Percentiles rank a stretch among this genome's conserved stretches.
These are phyloP conservation scores for Mortierella sp. DNA, from an alignment of 371 early-diverging fungal species.

Conservation along the genomic window DNA sequence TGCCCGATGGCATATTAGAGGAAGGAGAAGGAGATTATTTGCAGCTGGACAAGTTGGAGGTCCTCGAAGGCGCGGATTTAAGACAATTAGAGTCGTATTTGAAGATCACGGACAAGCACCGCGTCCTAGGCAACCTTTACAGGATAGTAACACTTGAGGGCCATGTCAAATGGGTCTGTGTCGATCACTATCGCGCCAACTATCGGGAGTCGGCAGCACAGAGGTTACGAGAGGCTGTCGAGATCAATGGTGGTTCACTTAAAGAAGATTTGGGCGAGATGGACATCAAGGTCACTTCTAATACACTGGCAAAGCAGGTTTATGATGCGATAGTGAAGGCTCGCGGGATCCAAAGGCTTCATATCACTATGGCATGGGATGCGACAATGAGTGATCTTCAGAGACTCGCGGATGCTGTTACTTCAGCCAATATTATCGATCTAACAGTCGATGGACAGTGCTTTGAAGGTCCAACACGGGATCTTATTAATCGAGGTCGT, in stretches of 20 bases:
- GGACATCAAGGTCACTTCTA: not conserved
- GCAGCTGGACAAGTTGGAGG: slow-evolving; percentile 3
- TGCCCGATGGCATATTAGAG: not conserved
- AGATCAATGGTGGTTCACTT: too few species aligned
- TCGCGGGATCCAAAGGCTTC: not conserved
- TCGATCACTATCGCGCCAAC: not conserved
- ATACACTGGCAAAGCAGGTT: not conserved
- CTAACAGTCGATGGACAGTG: not conserved
- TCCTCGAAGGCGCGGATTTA: slow-evolving; percentile 25
- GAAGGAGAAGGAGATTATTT: too few species aligned
- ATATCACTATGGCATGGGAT: slow-evolving; percentile 8
- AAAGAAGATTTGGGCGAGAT: not conserved
- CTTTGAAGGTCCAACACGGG: slow-evolving; percentile 1
- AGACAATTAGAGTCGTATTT: not conserved
- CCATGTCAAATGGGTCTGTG: slow-evolving; percentile 11
- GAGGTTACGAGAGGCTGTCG: too few species aligned
- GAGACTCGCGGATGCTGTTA: not conserved
- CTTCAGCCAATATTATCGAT: not conserved
- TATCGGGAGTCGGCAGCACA: not conserved
- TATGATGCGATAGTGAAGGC: slow-evolving; percentile 9
- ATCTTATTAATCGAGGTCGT: slow-evolving; percentile 11
- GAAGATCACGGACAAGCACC: not conserved
- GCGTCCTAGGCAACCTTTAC: slow-evolving; percentile 1
- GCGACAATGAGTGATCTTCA: slow-evolving; percentile 9
- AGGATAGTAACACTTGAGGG: not conserved